phyloP scores from a whole-genome alignment of 116 monocot genomes.

The Cymodocea nodosa region DNA sequence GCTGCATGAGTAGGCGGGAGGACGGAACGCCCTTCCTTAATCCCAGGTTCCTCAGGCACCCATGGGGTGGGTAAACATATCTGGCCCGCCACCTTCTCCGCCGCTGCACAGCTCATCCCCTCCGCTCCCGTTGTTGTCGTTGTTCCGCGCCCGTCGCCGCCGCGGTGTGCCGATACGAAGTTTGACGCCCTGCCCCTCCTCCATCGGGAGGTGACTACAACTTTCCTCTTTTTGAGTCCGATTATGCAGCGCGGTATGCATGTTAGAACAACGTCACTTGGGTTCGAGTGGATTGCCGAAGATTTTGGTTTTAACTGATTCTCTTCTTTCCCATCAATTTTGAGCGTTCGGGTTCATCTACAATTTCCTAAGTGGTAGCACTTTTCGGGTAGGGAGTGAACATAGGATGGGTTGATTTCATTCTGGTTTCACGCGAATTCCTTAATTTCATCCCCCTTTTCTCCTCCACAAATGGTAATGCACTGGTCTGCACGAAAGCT shows the following conservation, averaged over 20 bases:
- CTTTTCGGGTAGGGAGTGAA: too few relatives aligned
- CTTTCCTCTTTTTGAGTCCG: background rate
- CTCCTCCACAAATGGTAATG: too few relatives aligned
- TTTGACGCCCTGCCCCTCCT: slow-evolving; percentile 3
- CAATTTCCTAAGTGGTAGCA: too few relatives aligned
- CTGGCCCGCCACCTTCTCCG: background rate
- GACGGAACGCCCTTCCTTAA: slow-evolving; percentile 10
- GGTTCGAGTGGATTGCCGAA: too few relatives aligned
- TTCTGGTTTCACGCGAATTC: too few relatives aligned
- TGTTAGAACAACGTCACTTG: too few relatives aligned
- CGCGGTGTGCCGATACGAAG: background rate
- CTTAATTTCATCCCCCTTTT: too few relatives aligned
- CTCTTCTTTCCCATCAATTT: too few relatives aligned
- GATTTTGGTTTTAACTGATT: too few relatives aligned
- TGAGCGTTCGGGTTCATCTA: too few relatives aligned
- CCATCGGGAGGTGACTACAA: slow-evolving; percentile 9
- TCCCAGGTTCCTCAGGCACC: slow-evolving; percentile 39
- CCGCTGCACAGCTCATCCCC: slow-evolving; percentile 4
- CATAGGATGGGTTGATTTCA: too few relatives aligned
- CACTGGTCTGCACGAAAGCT: too few relatives aligned
- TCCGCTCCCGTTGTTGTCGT: background rate
- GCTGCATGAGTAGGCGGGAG: slow-evolving; percentile 46
- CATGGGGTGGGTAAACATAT: slow-evolving; percentile 45
- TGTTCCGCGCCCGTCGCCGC: slow-evolving; percentile 7
- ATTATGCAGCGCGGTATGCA: background rate